These are phyloP conservation scores for Kwoniella europaea DNA, from an alignment of 768 basidiomycete genomes.

Conservation along the genomic window DNA sequence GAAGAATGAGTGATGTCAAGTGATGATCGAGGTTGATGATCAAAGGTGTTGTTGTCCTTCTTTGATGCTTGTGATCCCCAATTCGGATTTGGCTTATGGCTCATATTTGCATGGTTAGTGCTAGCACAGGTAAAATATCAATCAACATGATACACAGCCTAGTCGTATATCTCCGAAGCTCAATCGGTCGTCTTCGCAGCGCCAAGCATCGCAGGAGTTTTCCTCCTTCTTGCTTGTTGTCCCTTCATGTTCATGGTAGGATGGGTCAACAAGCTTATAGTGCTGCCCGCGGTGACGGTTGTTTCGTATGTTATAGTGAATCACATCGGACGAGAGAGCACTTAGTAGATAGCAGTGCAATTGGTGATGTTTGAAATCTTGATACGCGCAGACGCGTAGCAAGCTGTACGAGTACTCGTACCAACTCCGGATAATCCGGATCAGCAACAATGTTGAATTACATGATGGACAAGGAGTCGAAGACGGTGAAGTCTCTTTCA, in stretches of 20 bases:
- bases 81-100: background rate
- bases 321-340: too few relatives aligned
- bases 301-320: too few relatives aligned
- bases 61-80: background rate
- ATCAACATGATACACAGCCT: background rate
- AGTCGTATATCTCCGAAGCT: too few relatives aligned
- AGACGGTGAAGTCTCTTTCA: too few relatives aligned
- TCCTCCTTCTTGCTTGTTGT: too few relatives aligned
- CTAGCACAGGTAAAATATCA: background rate
- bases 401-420: background rate
- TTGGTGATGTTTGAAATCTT: background rate
- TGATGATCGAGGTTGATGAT: background rate
- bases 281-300: too few relatives aligned
- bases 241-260: too few relatives aligned
- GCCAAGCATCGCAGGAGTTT: background rate
- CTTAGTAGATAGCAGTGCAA: background rate
- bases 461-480: background rate
- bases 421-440: background rate
- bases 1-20: background rate
- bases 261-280: too few relatives aligned
- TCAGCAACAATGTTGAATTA: too few relatives aligned
- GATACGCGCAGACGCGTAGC: background rate
- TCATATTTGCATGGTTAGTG: too few relatives aligned
- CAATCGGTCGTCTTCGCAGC: background rate
- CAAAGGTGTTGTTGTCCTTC: background rate